A percentile compares a stretch with the other conserved stretches of the same genome.
Conservation (phyloP, 257 asterid species). For the Fraxinus excelsior region DNA sequence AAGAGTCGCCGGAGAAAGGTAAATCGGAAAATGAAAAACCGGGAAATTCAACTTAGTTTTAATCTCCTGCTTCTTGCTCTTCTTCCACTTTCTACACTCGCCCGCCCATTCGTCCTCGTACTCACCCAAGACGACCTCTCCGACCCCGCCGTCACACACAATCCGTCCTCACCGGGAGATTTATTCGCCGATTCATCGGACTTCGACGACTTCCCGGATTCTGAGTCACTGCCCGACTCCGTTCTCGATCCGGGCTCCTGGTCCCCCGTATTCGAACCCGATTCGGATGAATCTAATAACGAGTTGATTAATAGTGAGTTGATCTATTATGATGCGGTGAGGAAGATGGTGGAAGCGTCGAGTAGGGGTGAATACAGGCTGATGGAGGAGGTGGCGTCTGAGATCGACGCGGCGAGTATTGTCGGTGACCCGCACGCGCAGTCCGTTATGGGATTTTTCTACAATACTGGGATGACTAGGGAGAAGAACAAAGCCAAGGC, state of each 20-base stretch:
- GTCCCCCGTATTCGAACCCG: conserved; percentile 89
- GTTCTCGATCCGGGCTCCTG: conserved; percentile 93
- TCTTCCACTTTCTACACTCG: conserved; percentile 49
- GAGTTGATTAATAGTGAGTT: conserved; percentile 28
- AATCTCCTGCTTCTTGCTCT: conserved; percentile 52
- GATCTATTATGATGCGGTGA: conserved; percentile 60
- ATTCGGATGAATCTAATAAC: conserved; percentile 32
- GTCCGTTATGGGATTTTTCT: conserved; percentile 79
- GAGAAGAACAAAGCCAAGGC: conserved; percentile 75
- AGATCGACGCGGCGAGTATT: conserved; percentile 67
- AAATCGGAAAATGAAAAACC: background rate
- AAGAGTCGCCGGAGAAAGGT: background rate
- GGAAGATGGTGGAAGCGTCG: conserved; percentile 73
- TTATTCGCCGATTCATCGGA: conserved; percentile 47
- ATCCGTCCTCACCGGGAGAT: conserved; percentile 22
- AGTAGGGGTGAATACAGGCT: conserved; percentile 67
- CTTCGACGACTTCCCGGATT: conserved; percentile 79
- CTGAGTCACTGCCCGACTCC: conserved; percentile 74
- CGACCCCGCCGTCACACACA: conserved; percentile 45
- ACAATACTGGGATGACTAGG: conserved; percentile 77
- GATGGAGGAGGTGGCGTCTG: conserved; percentile 76
- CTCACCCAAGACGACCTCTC: conserved; percentile 83
- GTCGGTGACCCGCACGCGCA: conserved; percentile 79
- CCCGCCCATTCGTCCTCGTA: conserved; percentile 82
- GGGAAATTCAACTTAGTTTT: conserved; percentile 2